Percentiles rank a stretch among this genome's conserved stretches.
phyloP scores from a whole-genome alignment of 2,329 filamentous ascomycete genomes.

The Neofusicoccum laricinum region DNA sequence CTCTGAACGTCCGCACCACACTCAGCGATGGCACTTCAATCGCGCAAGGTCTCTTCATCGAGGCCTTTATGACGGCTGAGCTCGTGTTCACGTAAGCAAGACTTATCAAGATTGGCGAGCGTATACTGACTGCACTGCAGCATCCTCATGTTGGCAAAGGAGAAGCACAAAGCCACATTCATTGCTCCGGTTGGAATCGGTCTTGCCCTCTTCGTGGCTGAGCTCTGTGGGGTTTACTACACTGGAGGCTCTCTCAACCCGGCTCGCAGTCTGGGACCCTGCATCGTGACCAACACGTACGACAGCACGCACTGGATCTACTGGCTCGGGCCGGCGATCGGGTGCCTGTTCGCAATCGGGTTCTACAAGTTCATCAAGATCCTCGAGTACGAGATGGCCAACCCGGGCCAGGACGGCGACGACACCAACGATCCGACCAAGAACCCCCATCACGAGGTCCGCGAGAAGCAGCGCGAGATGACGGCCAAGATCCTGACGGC shows the following conservation, averaged over 20 bases:
- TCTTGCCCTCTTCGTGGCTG: conserved; percentile 24
- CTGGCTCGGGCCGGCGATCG: conserved; percentile 46
- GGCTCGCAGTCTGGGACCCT: conserved; percentile 45
- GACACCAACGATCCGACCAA: conserved; percentile 22
- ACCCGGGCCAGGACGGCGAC: conserved; percentile 40
- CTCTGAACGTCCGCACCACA: conserved; percentile 30
- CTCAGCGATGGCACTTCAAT: conserved; percentile 31
- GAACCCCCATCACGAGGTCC: conserved; percentile 15
- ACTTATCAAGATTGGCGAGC: conserved; percentile 28
- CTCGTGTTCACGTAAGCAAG: conserved; percentile 36
- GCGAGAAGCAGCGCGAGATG: conserved; percentile 17
- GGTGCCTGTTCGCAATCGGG: conserved; percentile 34
- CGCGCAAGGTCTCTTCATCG: conserved; percentile 37
- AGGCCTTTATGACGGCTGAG: conserved; percentile 38
- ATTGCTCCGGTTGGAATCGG: conserved; percentile 25
- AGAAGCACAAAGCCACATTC: conserved; percentile 31
- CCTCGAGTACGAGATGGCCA: conserved; percentile 42
- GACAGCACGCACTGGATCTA: conserved; percentile 47
- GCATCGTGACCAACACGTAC: conserved; percentile 39
- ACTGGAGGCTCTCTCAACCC: conserved; percentile 48
- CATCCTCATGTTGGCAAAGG: conserved; percentile 28
- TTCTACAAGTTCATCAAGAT: conserved; percentile 41
- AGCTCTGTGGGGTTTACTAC: conserved; percentile 34
- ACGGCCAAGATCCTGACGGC: conserved; percentile 12
- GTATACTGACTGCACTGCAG: conserved; percentile 28